phyloP scores from a whole-genome alignment of 192 early-diverging fungal species.

The Ambispora gerdemannii region DNA sequence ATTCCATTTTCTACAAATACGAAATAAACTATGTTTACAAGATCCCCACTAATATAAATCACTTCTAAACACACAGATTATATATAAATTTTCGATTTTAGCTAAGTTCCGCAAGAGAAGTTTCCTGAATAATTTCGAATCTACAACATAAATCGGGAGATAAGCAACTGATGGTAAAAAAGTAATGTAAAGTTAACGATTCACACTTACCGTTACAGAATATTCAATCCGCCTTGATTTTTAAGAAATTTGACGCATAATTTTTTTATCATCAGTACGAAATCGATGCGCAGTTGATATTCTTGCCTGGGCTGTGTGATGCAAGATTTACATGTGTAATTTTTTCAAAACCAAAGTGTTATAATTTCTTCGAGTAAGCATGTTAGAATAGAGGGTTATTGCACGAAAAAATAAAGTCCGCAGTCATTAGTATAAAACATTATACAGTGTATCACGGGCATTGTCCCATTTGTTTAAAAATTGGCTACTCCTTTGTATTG shows the following conservation, averaged over 20 bases:
- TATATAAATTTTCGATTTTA: background rate
- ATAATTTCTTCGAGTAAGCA: background rate
- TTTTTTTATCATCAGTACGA: background rate
- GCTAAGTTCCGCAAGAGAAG: background rate
- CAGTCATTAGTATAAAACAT: no score
- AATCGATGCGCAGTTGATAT: slow-evolving; percentile 4
- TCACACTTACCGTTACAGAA: background rate
- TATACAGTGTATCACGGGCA: no score
- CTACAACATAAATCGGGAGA: background rate
- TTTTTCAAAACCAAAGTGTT: slow-evolving; percentile 9
- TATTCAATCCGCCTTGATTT: slow-evolving; percentile 2
- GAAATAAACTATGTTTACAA: slow-evolving; percentile 6
- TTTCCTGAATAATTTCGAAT: background rate
- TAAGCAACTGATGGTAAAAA: slow-evolving; percentile 5
- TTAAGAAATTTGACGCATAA: background rate
- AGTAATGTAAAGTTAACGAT: slow-evolving; percentile 5
- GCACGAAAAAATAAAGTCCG: no score
- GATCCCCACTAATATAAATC: background rate
- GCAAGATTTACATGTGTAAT: slow-evolving; percentile 8
- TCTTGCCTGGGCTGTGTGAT: background rate
- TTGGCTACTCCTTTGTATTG: no score
- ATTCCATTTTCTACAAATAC: slow-evolving; percentile 5
- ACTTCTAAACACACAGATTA: background rate
- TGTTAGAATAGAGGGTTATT: no score
- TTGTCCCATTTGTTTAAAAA: no score